A percentile compares a stretch with the other conserved stretches of the same genome.
These are phyloP conservation scores for Boletus bicolor DNA, from an alignment of 768 basidiomycete species.

Conservation along the genomic window DNA sequence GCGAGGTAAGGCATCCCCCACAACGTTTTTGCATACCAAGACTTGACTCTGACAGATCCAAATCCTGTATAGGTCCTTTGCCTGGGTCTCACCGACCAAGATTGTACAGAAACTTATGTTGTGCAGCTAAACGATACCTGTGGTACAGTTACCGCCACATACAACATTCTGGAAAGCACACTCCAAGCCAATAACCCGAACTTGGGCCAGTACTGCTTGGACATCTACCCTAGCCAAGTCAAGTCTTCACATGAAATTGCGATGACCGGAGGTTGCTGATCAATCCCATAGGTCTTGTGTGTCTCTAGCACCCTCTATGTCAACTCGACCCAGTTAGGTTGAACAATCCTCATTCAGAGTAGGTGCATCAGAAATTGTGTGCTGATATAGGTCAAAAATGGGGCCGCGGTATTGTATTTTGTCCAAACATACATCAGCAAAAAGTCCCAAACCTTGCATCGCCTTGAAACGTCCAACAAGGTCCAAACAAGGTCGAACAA, in stretches of 20 bases:
- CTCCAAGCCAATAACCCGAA: conserved; percentile 60
- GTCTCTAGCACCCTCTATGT: conserved; percentile 24
- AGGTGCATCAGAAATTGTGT: neutral
- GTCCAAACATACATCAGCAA: no score
- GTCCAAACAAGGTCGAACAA: no score
- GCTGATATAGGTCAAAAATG: neutral
- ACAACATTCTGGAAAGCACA: conserved; percentile 44
- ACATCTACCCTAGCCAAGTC: conserved; percentile 62
- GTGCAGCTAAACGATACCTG: conserved; percentile 51
- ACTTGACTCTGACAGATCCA: neutral
- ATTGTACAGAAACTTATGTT: conserved; percentile 51
- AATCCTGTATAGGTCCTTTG: conserved; percentile 40
- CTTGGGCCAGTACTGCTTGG: conserved; percentile 46
- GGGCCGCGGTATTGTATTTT: neutral
- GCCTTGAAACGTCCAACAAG: no score
- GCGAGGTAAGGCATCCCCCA: conserved; percentile 36
- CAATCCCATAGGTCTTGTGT: conserved; percentile 24
- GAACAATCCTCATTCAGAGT: neutral
- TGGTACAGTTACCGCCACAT: conserved; percentile 35
- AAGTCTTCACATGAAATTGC: neutral
- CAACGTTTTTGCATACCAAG: neutral
- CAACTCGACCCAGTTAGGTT: conserved; percentile 12
- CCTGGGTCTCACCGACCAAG: conserved; percentile 52
- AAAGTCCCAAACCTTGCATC: no score
- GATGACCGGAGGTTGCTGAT: neutral